Evolutionary conservation across 2,329 filamentous ascomycete species (phyloP), one percentile per base, ranked within the genome.

Genomic region (Chrysoporthe puriensis): DNA sequence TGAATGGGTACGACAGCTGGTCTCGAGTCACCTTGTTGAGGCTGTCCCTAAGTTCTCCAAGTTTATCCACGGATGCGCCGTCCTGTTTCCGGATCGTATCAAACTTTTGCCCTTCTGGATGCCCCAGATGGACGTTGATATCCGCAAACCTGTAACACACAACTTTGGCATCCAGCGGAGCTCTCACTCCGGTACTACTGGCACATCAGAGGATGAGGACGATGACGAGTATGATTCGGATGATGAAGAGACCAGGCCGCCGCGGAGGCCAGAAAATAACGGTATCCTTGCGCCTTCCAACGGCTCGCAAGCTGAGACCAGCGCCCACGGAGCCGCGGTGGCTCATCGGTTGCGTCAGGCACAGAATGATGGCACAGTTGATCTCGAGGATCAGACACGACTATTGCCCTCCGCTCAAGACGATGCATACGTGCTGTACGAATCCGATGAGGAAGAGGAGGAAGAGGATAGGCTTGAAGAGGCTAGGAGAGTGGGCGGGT

Each of bases 1-100:
- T 0, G 92, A 96, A 76, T 99, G 96, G 96, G 95, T 99, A 73
- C 90, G 94, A 32, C 93, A 98, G 76, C 86, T 99, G 63, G 97
- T 94, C 57, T 87, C 93, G 14, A 97, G 94, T 70, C 96, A 99
- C 81, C 85, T 99, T 18, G 96, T 99, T 2, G 96, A 99, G 81
- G 94, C 96, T n/a, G 94, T 99, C 2, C 96, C 96, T 70, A 99
- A 99, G 77, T 99, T 98, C 80, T 97, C 94, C 76, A 99, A 99
- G 81, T 99, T 98, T 78, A 98, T 99, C 68, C 96, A 99, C 78
- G 96, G 96, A 68, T 94, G 91, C 1, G 95, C 95, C 11, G 92
- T 88, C 13, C 81, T 99, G 58, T 96, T 97, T 78, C 94, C 94
- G 0, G 86, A 90, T 57, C 89, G 91, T 66, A 99, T 99, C 79